A percentile compares a stretch with the other conserved stretches of the same genome.
Evolutionary conservation across 257 asterid genomes (phyloP).

Genomic region (Jaltomata sinuosa): DNA sequence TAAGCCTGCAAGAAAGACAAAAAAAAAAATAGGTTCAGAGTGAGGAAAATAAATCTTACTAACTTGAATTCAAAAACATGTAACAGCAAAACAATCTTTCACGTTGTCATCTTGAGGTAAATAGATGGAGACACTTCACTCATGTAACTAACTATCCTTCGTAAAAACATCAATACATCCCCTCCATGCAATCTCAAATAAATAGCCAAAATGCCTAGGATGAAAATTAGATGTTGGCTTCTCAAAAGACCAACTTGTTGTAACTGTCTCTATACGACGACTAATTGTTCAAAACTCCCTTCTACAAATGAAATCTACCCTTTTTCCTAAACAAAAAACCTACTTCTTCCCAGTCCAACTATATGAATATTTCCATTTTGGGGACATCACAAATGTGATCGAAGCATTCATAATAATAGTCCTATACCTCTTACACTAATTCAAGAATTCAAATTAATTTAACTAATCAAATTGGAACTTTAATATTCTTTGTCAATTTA

Average conservation of each 20-base stretch:
- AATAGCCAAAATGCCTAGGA: neutral
- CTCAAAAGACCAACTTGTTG: neutral
- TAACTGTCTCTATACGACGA: neutral
- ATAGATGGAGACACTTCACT: neutral
- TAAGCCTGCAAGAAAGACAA: constrained; percentile 38
- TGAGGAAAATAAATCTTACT: neutral
- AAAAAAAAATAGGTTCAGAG: neutral
- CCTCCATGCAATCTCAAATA: neutral
- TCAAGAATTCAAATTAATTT: neutral
- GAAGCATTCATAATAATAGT: neutral
- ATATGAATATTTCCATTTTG: neutral
- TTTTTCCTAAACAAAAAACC: neutral
- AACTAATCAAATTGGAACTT: neutral
- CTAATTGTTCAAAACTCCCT: neutral
- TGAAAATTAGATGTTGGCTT: neutral
- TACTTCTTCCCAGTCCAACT: neutral
- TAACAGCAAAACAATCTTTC: neutral
- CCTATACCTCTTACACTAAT: neutral
- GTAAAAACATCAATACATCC: neutral
- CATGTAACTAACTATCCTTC: neutral
- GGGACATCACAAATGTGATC: neutral
- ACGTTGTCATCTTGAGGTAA: neutral
- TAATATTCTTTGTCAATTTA: neutral
- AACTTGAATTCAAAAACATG: neutral
- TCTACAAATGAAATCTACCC: neutral